Base-by-base conservation (phyloP, 2,329 filamentous ascomycete genomes). In the Pezicula carpinea region DNA sequence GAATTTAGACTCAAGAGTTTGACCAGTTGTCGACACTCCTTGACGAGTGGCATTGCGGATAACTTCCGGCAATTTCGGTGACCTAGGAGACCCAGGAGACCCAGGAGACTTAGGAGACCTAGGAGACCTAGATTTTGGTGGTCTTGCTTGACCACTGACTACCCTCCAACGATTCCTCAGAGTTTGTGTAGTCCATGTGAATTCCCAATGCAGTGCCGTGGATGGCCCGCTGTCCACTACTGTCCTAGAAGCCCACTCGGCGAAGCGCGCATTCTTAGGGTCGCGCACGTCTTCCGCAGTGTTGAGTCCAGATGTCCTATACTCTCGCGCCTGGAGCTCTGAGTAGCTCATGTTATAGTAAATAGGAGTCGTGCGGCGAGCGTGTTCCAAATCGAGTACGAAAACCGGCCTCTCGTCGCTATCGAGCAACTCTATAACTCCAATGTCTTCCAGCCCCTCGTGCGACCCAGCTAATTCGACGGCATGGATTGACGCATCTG, bases 121-220 rank as follows among this genome's bases (percentile, higher is more conserved):
- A n/a, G n/a, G n/a, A 29, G 26, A 29, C 39, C 39, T 19, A n/a
- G n/a, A n/a, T n/a, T n/a, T n/a, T n/a, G n/a, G n/a, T n/a, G n/a
- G n/a, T n/a, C n/a, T n/a, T n/a, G n/a, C n/a, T 5, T 51, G 48
- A 21, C 57, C 56, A 36, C 40, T 46, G 7, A 59, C 45, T 15
- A 59, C 39, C 15, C 54, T 45, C 56, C 56, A 59, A 26, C 55
- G 51, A 5, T 53, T 44, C 21, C 50, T 47, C 19, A 59, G 15
- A 4, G 51, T 56, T 17, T 54, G 53, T 10, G 46, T 42, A 13
- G 49, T 48, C 57, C 56, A 59, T 49, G 38, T 39, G 5, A 59
- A 31, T 10, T 52, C 56, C 23, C 45, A 54, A 26, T 55, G 53
- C 21, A 40, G 35, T 21, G 26, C 39, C 8, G 33, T 17, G n/a